A percentile compares a stretch with the other conserved stretches of the same genome.
phyloP scores from a whole-genome alignment of 208 protist species.

The Leishmania tropica region DNA sequence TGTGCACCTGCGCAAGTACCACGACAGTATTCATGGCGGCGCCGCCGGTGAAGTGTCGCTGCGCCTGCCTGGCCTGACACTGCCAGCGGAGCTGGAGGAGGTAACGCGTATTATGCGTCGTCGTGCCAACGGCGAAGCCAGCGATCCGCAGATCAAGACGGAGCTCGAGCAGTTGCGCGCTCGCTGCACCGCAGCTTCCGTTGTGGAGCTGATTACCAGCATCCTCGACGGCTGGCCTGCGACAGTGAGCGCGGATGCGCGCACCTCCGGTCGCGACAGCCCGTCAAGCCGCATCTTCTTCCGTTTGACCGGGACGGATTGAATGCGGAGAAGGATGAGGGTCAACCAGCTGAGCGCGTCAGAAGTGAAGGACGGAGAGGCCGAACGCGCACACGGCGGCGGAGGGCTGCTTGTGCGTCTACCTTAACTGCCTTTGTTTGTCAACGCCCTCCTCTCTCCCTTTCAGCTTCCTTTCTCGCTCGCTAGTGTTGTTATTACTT shows the following conservation, averaged over 20 bases:
- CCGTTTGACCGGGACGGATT: conserved; percentile 68
- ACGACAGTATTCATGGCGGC: conserved; percentile 40
- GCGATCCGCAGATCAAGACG: conserved; percentile 40
- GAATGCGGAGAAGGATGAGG: background rate
- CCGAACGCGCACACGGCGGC: too few species aligned
- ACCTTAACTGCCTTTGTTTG: background rate
- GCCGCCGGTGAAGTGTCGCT: conserved; percentile 57
- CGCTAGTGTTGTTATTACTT: background rate
- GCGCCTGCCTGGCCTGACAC: conserved; percentile 58
- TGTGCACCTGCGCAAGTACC: conserved; percentile 68
- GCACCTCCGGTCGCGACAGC: conserved; percentile 8
- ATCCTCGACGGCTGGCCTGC: conserved; percentile 40
- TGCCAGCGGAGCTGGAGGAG: conserved; percentile 47
- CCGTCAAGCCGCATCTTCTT: conserved; percentile 61
- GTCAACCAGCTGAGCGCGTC: background rate
- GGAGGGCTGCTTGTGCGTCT: background rate
- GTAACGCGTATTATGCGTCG: conserved; percentile 40
- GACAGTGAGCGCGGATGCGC: background rate
- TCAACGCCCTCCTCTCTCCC: background rate
- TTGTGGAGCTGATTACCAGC: conserved; percentile 58
- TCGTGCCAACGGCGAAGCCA: conserved; percentile 18
- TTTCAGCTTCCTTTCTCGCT: background rate
- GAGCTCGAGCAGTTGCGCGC: conserved; percentile 46
- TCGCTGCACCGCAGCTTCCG: conserved; percentile 37
- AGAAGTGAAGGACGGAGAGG: background rate